These are phyloP conservation scores for Russula vinacea DNA, from an alignment of 768 basidiomycete genomes.

Conservation along the genomic window DNA sequence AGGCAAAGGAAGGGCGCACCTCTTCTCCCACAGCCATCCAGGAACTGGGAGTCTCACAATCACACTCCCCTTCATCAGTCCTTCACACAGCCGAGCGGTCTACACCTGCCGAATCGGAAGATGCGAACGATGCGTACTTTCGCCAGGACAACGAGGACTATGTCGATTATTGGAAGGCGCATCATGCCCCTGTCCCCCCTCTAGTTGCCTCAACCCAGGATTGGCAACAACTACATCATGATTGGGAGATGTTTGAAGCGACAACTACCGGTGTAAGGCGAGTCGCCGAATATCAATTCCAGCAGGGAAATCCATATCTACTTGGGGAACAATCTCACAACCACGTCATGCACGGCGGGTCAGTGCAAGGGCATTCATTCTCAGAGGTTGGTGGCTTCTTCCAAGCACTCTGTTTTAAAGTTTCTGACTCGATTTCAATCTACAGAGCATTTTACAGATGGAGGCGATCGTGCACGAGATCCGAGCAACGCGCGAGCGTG, in stretches of 20 bases:
- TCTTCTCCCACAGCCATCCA: background rate
- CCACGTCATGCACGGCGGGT: constrained; percentile 36
- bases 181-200: constrained; percentile 30
- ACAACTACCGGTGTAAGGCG: constrained; percentile 61
- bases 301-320: constrained; percentile 74
- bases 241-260: constrained; percentile 83
- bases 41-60: background rate
- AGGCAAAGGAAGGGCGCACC: constrained; percentile 66
- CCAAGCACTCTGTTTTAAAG: background rate
- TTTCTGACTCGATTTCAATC: constrained; percentile 20
- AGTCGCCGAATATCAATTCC: constrained; percentile 64
- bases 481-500: constrained; percentile 70
- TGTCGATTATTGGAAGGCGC: constrained; percentile 54
- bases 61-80: background rate
- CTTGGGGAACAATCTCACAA: constrained; percentile 55
- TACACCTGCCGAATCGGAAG: constrained; percentile 15
- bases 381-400: constrained; percentile 42
- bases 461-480: constrained; percentile 83
- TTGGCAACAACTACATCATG: constrained; percentile 69
- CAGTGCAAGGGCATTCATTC: constrained; percentile 30
- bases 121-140: constrained; percentile 66
- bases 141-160: constrained; percentile 69
- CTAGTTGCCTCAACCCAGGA: constrained; percentile 30
- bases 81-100: background rate
- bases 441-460: constrained; percentile 78